phyloP scores from a whole-genome alignment of 495 filamentous ascomycete genomes.

The Podospora pseudocomata region DNA sequence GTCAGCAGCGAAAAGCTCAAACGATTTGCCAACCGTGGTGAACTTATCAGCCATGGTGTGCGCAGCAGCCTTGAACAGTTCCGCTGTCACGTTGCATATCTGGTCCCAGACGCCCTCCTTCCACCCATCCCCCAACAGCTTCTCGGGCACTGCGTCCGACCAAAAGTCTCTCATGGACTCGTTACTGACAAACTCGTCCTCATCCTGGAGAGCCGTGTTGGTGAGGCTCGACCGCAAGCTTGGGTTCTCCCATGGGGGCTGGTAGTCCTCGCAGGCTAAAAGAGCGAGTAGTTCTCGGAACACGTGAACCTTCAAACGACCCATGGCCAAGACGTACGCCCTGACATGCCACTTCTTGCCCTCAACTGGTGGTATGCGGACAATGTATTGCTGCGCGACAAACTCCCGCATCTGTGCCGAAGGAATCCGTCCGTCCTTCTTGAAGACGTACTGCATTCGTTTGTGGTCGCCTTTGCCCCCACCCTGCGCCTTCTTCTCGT shows the following conservation, averaged over 20 bases:
- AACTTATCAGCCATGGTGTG: slow-evolving; percentile 30
- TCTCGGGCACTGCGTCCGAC: slow-evolving; percentile 41
- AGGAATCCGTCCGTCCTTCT: slow-evolving; percentile 54
- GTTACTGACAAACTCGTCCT: slow-evolving; percentile 12
- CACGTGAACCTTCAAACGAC: slow-evolving; percentile 65
- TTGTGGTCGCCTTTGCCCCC: slow-evolving; percentile 7
- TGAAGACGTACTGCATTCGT: slow-evolving; percentile 19
- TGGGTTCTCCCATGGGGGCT: slow-evolving; percentile 30
- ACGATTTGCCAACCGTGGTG: slow-evolving; percentile 61
- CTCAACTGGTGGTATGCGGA: slow-evolving; percentile 60
- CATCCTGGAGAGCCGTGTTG: slow-evolving; percentile 73
- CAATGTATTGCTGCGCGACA: slow-evolving; percentile 70
- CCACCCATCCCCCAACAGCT: slow-evolving; percentile 30
- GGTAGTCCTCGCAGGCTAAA: slow-evolving; percentile 63
- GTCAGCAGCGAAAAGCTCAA: slow-evolving; percentile 75
- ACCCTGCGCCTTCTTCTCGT: neutral
- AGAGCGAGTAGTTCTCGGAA: slow-evolving; percentile 73
- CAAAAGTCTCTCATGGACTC: slow-evolving; percentile 62
- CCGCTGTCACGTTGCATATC: slow-evolving; percentile 55
- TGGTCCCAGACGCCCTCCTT: slow-evolving; percentile 53
- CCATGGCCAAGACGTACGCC: slow-evolving; percentile 67
- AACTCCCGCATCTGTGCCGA: slow-evolving; percentile 66
- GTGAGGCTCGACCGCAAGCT: slow-evolving; percentile 49
- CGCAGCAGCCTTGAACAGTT: slow-evolving; percentile 66
- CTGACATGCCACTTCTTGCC: slow-evolving; percentile 77